phyloP scores from a whole-genome alignment of 1,284 basidiomycete genomes.

The Xerocomus amazonicus region DNA sequence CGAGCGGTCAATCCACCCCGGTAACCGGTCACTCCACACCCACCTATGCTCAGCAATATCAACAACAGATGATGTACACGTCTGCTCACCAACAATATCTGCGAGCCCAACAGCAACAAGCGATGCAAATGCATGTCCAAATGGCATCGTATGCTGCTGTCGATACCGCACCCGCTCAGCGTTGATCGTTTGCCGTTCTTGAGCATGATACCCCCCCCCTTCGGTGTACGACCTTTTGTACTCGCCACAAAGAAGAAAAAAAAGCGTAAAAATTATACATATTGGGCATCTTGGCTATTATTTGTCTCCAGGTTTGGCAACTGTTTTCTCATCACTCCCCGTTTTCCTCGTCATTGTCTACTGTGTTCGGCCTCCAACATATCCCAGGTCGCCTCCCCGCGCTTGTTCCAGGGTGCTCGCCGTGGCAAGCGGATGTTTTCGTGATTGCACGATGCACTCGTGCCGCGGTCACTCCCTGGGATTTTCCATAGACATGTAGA shows the following conservation, averaged over 20 bases:
- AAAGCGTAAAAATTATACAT: constrained; percentile 39
- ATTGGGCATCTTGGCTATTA: constrained; percentile 31
- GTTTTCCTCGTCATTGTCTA: constrained; percentile 6
- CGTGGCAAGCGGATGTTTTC: constrained; percentile 2
- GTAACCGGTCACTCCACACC: constrained; percentile 28
- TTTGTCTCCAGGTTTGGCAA: constrained; percentile 11
- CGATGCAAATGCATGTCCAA: constrained; percentile 32
- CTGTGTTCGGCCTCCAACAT: constrained; percentile 32
- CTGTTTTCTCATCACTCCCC: constrained; percentile 6
- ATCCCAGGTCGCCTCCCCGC: constrained; percentile 30
- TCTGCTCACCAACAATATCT: constrained; percentile 35
- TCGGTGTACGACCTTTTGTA: neutral
- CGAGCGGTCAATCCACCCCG: constrained; percentile 33
- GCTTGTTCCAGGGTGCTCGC: constrained; percentile 1
- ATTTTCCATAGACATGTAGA: constrained; percentile 18
- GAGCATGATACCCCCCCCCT: constrained; percentile 16
- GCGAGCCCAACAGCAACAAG: constrained; percentile 31
- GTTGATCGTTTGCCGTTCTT: constrained; percentile 10
- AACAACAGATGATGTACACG: constrained; percentile 37
- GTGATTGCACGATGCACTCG: too few relatives aligned
- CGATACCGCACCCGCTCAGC: constrained; percentile 13
- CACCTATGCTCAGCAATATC: constrained; percentile 34
- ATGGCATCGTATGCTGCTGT: constrained; percentile 24
- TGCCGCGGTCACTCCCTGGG: neutral
- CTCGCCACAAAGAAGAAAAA: neutral